Evolutionary conservation across 805 yeast species (phyloP).

Genomic region (Myxozyma mucilagina): DNA sequence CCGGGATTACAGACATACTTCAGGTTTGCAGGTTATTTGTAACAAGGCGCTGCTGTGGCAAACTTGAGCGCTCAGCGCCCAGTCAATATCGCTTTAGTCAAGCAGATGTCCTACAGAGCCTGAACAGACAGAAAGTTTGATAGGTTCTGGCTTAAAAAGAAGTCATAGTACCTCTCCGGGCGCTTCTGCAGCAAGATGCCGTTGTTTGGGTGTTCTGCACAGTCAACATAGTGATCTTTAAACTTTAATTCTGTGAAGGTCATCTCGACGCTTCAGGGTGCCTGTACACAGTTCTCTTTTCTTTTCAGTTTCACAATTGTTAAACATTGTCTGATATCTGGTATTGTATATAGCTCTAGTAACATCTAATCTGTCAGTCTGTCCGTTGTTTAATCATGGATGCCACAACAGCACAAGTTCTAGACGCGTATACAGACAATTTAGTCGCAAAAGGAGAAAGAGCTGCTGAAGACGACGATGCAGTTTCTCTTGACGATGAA

Average conservation of each 20-base stretch:
- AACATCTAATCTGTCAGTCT: background rate
- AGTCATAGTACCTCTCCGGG: too few relatives aligned
- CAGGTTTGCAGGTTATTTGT: background rate
- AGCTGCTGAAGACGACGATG: conserved; percentile 36
- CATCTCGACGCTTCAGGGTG: background rate
- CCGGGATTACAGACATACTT: background rate
- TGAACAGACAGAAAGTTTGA: too few relatives aligned
- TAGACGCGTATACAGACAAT: conserved; percentile 23
- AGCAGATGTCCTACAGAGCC: too few relatives aligned
- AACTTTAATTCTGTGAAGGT: background rate
- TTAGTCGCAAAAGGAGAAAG: conserved; percentile 33
- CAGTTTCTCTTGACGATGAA: conserved; percentile 35
- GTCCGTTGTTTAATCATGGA: conserved; percentile 15
- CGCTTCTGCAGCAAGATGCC: too few relatives aligned
- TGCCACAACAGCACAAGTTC: conserved; percentile 11
- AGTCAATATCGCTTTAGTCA: too few relatives aligned
- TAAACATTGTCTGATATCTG: background rate
- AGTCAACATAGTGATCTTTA: background rate
- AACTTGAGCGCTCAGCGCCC: too few relatives aligned
- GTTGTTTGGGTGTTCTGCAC: too few relatives aligned
- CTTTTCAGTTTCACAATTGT: background rate
- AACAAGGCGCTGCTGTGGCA: background rate
- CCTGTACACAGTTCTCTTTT: background rate
- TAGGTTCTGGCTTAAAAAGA: too few relatives aligned
- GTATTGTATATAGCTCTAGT: background rate